phyloP scores from a whole-genome alignment of 129 eudicot species.

The Flaveria trinervia region DNA sequence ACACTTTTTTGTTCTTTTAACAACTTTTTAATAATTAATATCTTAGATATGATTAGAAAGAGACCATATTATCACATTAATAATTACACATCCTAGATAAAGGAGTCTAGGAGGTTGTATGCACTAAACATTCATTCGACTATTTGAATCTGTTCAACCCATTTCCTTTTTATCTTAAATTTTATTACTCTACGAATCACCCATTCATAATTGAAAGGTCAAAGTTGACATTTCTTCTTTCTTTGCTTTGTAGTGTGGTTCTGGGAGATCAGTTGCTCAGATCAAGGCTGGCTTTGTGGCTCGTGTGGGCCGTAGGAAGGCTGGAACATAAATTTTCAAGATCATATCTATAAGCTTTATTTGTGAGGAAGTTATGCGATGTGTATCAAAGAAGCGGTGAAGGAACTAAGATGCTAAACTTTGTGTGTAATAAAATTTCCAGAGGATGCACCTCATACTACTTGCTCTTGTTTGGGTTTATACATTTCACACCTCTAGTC shows the following conservation, averaged over 20 bases:
- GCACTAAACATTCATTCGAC: too few species aligned
- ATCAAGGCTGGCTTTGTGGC: slow-evolving; percentile 47
- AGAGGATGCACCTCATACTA: slow-evolving; percentile 29
- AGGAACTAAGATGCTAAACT: slow-evolving; percentile 24
- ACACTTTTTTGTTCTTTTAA: too few species aligned
- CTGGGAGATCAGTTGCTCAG: slow-evolving; percentile 43
- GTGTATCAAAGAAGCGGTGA: not conserved
- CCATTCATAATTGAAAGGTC: not conserved
- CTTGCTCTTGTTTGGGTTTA: slow-evolving; percentile 28
- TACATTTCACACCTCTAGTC: slow-evolving; percentile 21
- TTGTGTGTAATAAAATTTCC: slow-evolving; percentile 8
- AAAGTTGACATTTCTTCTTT: not conserved
- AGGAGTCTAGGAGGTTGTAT: too few species aligned
- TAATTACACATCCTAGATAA: too few species aligned
- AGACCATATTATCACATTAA: too few species aligned
- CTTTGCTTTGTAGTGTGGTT: slow-evolving; percentile 34
- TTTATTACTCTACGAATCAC: too few species aligned
- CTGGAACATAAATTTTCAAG: slow-evolving; percentile 22
- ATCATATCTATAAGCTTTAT: too few species aligned
- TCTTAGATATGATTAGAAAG: too few species aligned
- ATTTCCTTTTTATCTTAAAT: too few species aligned
- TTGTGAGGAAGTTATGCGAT: not conserved
- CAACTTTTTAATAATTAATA: too few species aligned
- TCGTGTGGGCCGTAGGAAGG: slow-evolving; percentile 33
- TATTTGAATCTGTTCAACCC: too few species aligned